Percentiles rank a stretch among this genome's conserved stretches.
Conservation (phyloP, 805 yeast species). For the Komagataella ulmi region DNA sequence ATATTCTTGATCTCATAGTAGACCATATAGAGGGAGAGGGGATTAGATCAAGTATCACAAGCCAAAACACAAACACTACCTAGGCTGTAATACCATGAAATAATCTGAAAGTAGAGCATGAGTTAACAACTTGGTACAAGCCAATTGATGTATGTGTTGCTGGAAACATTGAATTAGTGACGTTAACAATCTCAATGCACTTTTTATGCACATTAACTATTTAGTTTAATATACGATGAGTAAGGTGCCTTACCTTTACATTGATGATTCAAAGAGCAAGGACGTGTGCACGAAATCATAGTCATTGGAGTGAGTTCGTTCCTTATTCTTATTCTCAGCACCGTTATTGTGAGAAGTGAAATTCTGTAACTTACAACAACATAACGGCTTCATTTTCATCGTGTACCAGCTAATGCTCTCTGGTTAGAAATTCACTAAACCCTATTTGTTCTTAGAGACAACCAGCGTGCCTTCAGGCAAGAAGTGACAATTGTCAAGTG, state of each 20-base stretch:
- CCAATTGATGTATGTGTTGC: conserved; percentile 1
- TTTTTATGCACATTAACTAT: no score
- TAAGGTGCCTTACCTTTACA: not conserved
- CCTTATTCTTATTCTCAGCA: not conserved
- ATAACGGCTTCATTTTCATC: not conserved
- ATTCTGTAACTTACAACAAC: no score
- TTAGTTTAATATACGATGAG: not conserved
- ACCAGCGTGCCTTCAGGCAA: no score
- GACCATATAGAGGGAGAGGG: not conserved
- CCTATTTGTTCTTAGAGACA: no score
- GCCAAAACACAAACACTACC: not conserved
- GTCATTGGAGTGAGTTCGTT: not conserved
- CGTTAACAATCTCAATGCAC: not conserved
- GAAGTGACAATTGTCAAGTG: no score
- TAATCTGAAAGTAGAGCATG: not conserved
- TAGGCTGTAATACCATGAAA: not conserved
- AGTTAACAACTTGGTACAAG: no score
- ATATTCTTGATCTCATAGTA: not conserved
- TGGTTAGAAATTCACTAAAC: no score
- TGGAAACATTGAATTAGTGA: conserved; percentile 2
- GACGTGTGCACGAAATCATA: not conserved
- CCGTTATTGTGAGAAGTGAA: not conserved
- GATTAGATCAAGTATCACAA: not conserved
- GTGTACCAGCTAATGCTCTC: not conserved
- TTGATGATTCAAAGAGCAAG: not conserved